Evolutionary conservation across 306 rosid genomes (phyloP), one percentile per base, ranked within the genome.

Genomic region (Vigna trinervia): DNA sequence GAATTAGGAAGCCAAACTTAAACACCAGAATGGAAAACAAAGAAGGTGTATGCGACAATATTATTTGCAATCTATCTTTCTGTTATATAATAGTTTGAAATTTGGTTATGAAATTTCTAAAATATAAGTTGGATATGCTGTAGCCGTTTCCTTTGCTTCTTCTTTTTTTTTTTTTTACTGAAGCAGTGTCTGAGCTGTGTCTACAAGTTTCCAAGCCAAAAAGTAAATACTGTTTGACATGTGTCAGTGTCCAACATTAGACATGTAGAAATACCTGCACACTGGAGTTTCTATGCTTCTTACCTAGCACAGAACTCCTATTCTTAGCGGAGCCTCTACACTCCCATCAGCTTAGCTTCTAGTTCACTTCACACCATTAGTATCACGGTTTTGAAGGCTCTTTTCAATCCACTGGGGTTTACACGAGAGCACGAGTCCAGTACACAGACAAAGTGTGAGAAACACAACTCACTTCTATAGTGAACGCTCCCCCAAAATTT

Each of bases 371-470:
- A 43, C 58, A 26, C 45, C 57, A 74, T 28, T 45, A 43, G 43
- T 6, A 47, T 43, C 28, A 28, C 32, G 26, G 46, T 17, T 56
- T 23, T 13, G 69, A 73, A 53, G 10, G 59, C 47, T 43, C 66
- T 50, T 36, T 48, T 45, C 20, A 48, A 63, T 26, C 61, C 8
- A 50, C 23, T 12, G 30, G 11, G 58, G 8, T 43, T 15, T 28
- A 48, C 38, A 38, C n/a, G 8, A 36, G 41, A 36, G 41, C 60
- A 50, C 8, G 38, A 75, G 79, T 75, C 71, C 71, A 15, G 48
- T 38, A 48, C 9, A 48, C 15, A 6, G 12, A 28, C 0, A 7
- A 1, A 36, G 43, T 28, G 65, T 41, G 56, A 56, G 41, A 72
- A 38, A 12, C 38, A 12, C 6, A n/a, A 62, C 71, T 1, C 22